These are phyloP conservation scores for Inga laurina DNA, from an alignment of 306 rosid species.

Conservation along the genomic window DNA sequence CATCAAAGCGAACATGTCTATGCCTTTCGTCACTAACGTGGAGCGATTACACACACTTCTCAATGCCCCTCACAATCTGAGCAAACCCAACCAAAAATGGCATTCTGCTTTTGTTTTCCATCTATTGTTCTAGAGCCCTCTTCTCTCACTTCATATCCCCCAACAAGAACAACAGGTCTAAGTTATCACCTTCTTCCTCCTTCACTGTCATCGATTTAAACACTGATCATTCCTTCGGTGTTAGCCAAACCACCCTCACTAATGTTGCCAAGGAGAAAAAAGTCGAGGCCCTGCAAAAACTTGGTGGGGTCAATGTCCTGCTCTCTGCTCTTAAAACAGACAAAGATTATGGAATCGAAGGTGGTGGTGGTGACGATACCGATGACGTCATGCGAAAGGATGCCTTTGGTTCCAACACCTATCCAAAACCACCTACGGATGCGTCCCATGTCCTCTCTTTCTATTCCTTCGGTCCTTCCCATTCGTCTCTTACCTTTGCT, in stretches of 20 bases:
- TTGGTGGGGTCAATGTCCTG: constrained; percentile 31
- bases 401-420: constrained; percentile 38
- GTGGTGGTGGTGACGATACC: neutral
- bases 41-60: neutral
- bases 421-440: constrained; percentile 34
- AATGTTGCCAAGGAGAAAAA: constrained; percentile 36
- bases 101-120: neutral
- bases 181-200: constrained; percentile 5
- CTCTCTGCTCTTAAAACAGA: constrained; percentile 28
- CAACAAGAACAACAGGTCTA: neutral
- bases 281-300: neutral
- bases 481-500: too few species aligned
- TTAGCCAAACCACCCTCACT: constrained; percentile 21
- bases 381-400: neutral
- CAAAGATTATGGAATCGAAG: constrained; percentile 29
- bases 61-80: neutral
- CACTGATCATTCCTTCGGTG: neutral
- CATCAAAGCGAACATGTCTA: neutral
- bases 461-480: too few species aligned
- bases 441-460: too few species aligned
- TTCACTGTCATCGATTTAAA: neutral
- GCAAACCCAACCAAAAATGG: neutral
- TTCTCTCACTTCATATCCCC: neutral
- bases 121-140: neutral
- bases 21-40: neutral